Evolutionary conservation across 2,329 filamentous ascomycete species (phyloP), one percentile per base, ranked within the genome.

Genomic region (Bipolaris sorokiniana): DNA sequence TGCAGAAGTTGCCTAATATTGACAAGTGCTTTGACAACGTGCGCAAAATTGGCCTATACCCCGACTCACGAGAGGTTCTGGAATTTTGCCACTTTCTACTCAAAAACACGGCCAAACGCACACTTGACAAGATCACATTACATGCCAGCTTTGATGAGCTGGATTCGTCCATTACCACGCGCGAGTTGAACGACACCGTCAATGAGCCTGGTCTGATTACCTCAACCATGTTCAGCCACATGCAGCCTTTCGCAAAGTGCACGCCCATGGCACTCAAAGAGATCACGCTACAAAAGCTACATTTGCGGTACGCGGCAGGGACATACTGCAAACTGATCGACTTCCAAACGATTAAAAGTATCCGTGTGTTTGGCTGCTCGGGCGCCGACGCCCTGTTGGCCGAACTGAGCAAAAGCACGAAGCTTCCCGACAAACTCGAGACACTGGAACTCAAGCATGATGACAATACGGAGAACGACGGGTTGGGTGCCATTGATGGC

Each of bases 261-360:
- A 79, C 75, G 6, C 80, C 80, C 1, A 67, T 82, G 46, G 69
- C 71, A 40, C 68, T 83, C 22, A 80, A 75, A 45, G 76, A 79
- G 45, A 69, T 83, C 4, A 77, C 76, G 1, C 64, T 82, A 26
- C 79, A 82, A 48, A 76, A 78, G 52, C 70, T 83, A 31, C 77
- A 75, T 41, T 68, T 82, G 9, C 76, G 80, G 26, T 78, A 82
- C 59, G 79, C 78, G n/a, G 76, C 79, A 5, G 77, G 80, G 10
- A 80, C 79, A 3, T 83, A 80, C 66, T 81, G 80, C 69, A 78
- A 77, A 51, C 52, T 81, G 50, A 75, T 83, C 58, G 73, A 82
- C 56, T 82, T 82, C 55, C 72, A 72, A 16, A 69, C 74, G 3
- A 65, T 82, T 36, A 76, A 78, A 56, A 72, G 72, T 41, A 71